These are phyloP conservation scores for Helminthosporium solani DNA, from an alignment of 2,329 filamentous ascomycete species.

Conservation along the genomic window DNA sequence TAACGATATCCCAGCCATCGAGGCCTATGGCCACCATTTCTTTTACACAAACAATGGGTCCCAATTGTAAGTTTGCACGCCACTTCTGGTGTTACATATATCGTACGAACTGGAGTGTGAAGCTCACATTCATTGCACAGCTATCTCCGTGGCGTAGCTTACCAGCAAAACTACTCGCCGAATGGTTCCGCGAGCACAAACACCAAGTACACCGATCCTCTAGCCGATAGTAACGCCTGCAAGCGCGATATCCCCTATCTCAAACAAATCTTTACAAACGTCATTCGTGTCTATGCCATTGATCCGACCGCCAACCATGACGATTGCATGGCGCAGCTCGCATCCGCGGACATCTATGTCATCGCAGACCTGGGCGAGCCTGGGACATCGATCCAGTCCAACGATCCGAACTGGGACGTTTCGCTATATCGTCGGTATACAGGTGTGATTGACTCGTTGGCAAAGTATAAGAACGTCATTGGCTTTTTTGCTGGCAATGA, in stretches of 20 bases:
- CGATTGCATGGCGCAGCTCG: constrained; percentile 78
- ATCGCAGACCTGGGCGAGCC: constrained; percentile 71
- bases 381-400: constrained; percentile 74
- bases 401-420: constrained; percentile 75
- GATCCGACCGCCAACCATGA: constrained; percentile 74
- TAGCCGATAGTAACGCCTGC: constrained; percentile 71
- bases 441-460: constrained; percentile 75
- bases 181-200: constrained; percentile 31
- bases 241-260: constrained; percentile 83
- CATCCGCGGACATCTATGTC: constrained; percentile 87
- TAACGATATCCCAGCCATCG: constrained; percentile 33
- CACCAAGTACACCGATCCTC: constrained; percentile 73
- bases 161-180: constrained; percentile 63
- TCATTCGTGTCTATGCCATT: constrained; percentile 90
- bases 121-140: too few relatives aligned
- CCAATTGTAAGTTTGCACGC: constrained; percentile 62
- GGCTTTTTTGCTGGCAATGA: constrained; percentile 99
- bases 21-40: constrained; percentile 72
- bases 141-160: constrained; percentile 90
- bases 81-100: too few relatives aligned
- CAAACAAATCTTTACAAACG: constrained; percentile 78
- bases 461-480: constrained; percentile 83
- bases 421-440: constrained; percentile 80
- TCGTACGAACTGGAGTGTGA: too few relatives aligned
- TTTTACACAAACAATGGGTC: constrained; percentile 83